Base-by-base conservation (phyloP, 2,329 filamentous ascomycete genomes). In the Clathrospora elynae region DNA sequence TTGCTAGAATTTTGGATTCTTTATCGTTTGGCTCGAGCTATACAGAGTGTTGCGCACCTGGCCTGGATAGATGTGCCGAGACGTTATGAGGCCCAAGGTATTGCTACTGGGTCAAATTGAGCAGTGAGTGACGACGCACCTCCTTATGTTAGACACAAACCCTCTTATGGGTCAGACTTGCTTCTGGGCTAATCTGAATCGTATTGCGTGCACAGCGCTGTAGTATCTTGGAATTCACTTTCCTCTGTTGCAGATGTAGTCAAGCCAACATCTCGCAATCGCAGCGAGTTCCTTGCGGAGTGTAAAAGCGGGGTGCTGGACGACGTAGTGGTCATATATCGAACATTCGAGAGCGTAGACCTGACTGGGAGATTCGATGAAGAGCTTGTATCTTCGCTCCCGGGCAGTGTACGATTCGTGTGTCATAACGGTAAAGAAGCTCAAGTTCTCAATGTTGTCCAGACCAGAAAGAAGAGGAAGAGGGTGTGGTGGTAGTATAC, bases 321-420 rank as follows among this genome's bases (percentile, higher is more conserved):
- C 52, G 84, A 81, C 48, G 79, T 84, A 20, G 62, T 79, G 13
- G 84, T 80, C 24, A 78, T 80, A 18, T 93, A 87, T 71, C 82
- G 88, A 39, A 92, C 87, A 10, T 89, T 90, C 57, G 70, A 69
- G 30, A 88, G 84, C 20, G 73, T 80, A 28, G 62, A 61, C 9
- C 75, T 85, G 43, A 92, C 88, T 0, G 90, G 90, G 2, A 70
- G 74, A 13, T 73, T 93, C 49, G 87, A 95, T 64, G 76, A 77
- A 30, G 86, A 89, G 67, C 70, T 93, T n/a, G 70, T 91, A 23
- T 68, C 76, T 29, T 76, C 69, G 2, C 51, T 74, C 6, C 72
- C 72, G 13, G 51, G 62, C 32, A 67, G 46, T 38, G 52, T 75
- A 38, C 63, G 60, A 35, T 75, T 73, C 45, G 57, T 75, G 29